phyloP scores from a whole-genome alignment of 495 filamentous ascomycete species.

The Daldinia vernicosa region DNA sequence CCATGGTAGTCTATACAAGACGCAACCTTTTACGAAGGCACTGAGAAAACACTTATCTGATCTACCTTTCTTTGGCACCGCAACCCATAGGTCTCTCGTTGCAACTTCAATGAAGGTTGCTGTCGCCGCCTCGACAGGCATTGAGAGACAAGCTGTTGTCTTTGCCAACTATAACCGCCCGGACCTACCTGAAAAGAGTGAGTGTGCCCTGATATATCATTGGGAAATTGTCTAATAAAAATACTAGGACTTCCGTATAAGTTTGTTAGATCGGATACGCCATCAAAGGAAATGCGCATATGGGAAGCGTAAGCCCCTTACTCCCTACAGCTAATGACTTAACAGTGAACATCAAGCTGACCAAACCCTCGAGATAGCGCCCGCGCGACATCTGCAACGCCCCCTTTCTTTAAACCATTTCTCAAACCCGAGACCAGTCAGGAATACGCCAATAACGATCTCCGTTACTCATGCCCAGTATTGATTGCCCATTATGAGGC shows the following conservation, averaged over 20 bases:
- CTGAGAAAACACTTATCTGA: conserved; percentile 47
- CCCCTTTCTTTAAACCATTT: conserved; percentile 59
- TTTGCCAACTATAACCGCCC: conserved; percentile 64
- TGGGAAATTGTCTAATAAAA: neutral
- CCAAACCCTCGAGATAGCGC: conserved; percentile 39
- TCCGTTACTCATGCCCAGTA: conserved; percentile 60
- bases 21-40: conserved; percentile 49
- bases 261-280: conserved; percentile 56
- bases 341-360: conserved; percentile 23
- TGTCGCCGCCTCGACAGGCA: conserved; percentile 54
- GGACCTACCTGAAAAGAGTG: conserved; percentile 23
- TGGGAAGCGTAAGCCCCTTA: conserved; percentile 62
- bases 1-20: conserved; percentile 55
- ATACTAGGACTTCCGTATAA: conserved; percentile 45
- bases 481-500: conserved; percentile 57
- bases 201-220: neutral
- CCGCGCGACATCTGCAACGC: conserved; percentile 60
- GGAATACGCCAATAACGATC: conserved; percentile 56
- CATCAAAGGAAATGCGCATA: conserved; percentile 54
- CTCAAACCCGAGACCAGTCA: conserved; percentile 47
- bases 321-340: neutral
- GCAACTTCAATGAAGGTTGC: conserved; percentile 55
- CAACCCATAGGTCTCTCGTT: conserved; percentile 36
- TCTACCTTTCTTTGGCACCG: conserved; percentile 52
- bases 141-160: conserved; percentile 51